phyloP scores from a whole-genome alignment of 371 early-diverging fungal species.

The Haplosporangium sp. region DNA sequence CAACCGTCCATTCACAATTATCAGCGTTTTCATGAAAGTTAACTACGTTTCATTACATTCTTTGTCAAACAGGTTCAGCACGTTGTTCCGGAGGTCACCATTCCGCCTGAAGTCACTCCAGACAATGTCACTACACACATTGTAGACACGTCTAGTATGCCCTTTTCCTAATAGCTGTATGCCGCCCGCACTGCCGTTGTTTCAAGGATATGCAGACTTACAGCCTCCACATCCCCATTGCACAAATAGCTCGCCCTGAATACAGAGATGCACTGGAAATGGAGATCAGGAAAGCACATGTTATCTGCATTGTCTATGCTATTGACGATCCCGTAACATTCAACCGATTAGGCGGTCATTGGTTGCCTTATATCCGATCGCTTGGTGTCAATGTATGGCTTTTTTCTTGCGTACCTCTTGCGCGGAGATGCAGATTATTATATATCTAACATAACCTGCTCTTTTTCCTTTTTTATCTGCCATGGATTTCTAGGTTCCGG shows the following conservation, averaged over 20 bases:
- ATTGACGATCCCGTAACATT: slow-evolving; percentile 87
- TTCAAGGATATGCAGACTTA: not conserved
- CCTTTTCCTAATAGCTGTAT: not conserved
- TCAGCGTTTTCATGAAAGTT: no score
- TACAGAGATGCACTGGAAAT: slow-evolving; percentile 87
- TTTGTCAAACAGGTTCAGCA: slow-evolving; percentile 83
- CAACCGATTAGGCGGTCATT: slow-evolving; percentile 83
- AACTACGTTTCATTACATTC: not conserved
- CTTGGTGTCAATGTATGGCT: slow-evolving; percentile 87
- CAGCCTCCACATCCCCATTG: not conserved
- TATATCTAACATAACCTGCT: not conserved
- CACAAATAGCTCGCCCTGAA: slow-evolving; percentile 79
- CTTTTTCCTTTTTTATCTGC: not conserved
- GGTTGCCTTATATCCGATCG: slow-evolving; percentile 93
- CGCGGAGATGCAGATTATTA: no score
- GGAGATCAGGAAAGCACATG: slow-evolving; percentile 95
- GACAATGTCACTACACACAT: slow-evolving; percentile 97
- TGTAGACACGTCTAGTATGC: slow-evolving; percentile 91
- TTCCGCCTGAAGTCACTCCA: slow-evolving; percentile 96
- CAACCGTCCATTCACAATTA: no score
- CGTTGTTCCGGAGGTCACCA: slow-evolving; percentile 97
- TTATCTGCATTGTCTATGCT: slow-evolving; percentile 96
- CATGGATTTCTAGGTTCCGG: slow-evolving; percentile 75
- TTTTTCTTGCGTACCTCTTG: not conserved
- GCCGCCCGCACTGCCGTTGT: not conserved